These are phyloP conservation scores for Bigelowiella natans DNA, from an alignment of 78 protist species.

Conservation along the genomic window DNA sequence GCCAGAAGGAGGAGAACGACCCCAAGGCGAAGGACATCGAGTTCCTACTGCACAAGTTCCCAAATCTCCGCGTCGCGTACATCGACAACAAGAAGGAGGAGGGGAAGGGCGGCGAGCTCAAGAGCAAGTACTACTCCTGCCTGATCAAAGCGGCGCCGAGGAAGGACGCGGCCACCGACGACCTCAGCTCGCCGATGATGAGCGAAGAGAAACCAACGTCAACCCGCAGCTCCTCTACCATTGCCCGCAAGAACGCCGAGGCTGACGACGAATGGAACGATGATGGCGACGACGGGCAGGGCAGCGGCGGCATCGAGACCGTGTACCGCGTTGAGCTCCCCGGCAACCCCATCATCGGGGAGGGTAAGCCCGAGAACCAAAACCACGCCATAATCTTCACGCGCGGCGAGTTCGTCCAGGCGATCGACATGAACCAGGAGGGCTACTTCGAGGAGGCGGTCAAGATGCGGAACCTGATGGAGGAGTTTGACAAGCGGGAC, in stretches of 20 bases:
- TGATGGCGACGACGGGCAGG: background rate
- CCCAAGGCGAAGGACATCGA: slow-evolving; percentile 30
- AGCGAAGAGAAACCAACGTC: too few species aligned
- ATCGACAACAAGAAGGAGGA: slow-evolving; percentile 9
- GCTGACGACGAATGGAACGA: background rate
- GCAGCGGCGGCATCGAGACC: background rate
- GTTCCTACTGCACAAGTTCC: background rate
- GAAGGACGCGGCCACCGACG: background rate
- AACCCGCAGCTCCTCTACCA: too few species aligned
- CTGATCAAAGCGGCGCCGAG: background rate
- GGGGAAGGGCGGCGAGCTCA: background rate
- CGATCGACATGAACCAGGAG: slow-evolving; percentile 30
- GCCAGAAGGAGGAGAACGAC: background rate
- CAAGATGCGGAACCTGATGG: slow-evolving; percentile 24
- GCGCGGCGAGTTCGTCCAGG: slow-evolving; percentile 25
- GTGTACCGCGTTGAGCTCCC: slow-evolving; percentile 34
- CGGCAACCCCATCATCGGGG: slow-evolving; percentile 22
- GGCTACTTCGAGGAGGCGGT: slow-evolving; percentile 9
- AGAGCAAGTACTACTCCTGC: background rate
- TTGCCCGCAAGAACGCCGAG: background rate
- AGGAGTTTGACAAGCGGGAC: slow-evolving; percentile 3
- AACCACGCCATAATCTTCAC: slow-evolving; percentile 33
- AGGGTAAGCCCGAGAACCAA: slow-evolving; percentile 37
- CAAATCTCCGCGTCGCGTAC: slow-evolving; percentile 28
- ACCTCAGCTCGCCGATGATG: too few species aligned